Evolutionary conservation across 441 rosid species (phyloP).

Genomic region (Bruguiera hainesii): DNA sequence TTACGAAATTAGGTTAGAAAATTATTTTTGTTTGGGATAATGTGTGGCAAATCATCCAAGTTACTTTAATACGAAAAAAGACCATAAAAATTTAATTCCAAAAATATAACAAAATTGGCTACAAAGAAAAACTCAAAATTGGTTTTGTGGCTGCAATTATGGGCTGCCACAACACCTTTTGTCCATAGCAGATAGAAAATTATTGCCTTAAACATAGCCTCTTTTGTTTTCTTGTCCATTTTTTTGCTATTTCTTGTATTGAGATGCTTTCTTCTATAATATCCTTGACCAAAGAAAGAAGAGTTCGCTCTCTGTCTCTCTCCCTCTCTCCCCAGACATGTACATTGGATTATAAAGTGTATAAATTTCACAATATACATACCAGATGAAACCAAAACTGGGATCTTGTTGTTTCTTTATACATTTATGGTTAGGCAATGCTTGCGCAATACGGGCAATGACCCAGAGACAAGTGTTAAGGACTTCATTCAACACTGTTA

Average conservation of each 20-base stretch:
- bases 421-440: constrained; percentile 22
- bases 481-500: constrained; percentile 12
- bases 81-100: no score
- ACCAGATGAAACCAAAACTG: constrained; percentile 19
- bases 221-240: no score
- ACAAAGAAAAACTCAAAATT: no score
- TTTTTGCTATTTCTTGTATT: no score
- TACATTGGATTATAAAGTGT: no score
- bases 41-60: neutral
- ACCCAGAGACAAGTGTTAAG: constrained; percentile 19
- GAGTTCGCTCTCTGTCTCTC: neutral
- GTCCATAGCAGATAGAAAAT: no score
- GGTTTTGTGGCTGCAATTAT: no score
- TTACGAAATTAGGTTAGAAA: no score
- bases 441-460: constrained; percentile 30
- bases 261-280: neutral
- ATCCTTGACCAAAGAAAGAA: neutral
- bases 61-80: no score
- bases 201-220: no score
- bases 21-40: neutral
- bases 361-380: neutral
- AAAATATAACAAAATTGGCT: no score
- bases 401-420: constrained; percentile 24
- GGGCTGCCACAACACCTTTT: no score
- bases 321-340: neutral